Conservation (phyloP, 2,329 filamentous ascomycete species). For the Pseudogymnoascus sp. region DNA sequence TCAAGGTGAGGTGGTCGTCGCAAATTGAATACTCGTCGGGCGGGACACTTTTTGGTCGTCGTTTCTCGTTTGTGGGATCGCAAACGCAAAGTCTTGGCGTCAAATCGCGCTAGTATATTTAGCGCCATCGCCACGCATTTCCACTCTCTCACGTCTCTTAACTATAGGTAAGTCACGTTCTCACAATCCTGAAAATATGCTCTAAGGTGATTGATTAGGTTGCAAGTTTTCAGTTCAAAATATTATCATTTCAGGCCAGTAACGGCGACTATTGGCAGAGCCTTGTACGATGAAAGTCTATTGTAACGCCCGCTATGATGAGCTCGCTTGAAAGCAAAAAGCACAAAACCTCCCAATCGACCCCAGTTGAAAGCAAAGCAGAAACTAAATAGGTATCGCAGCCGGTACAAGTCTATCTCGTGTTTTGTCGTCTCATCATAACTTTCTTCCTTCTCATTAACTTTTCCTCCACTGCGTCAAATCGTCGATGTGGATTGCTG, state of each 20-base stretch:
- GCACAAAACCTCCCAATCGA: neutral
- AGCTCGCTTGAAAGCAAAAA: conserved; percentile 1
- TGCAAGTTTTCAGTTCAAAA: neutral
- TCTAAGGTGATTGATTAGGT: neutral
- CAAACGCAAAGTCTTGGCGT: conserved; percentile 9
- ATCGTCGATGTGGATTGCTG: neutral
- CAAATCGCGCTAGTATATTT: conserved; percentile 8
- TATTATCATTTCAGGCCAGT: neutral
- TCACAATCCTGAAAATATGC: neutral
- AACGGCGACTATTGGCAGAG: neutral
- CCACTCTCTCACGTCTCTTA: neutral
- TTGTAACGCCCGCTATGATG: conserved; percentile 5
- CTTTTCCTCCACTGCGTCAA: neutral
- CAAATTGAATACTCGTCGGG: conserved; percentile 5
- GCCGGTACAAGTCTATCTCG: conserved; percentile 3
- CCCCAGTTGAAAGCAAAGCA: neutral
- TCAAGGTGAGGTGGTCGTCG: conserved; percentile 5
- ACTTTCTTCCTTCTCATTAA: neutral
- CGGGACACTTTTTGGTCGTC: conserved; percentile 7
- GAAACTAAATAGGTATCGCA: conserved; percentile 2
- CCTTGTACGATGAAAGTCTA: neutral
- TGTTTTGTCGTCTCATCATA: neutral
- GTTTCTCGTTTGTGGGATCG: conserved; percentile 7
- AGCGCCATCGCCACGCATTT: neutral
- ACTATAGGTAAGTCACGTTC: neutral